Percentiles rank a stretch among this genome's conserved stretches.
Conservation (phyloP, 768 basidiomycete species). For the Myochromella boudieri region DNA sequence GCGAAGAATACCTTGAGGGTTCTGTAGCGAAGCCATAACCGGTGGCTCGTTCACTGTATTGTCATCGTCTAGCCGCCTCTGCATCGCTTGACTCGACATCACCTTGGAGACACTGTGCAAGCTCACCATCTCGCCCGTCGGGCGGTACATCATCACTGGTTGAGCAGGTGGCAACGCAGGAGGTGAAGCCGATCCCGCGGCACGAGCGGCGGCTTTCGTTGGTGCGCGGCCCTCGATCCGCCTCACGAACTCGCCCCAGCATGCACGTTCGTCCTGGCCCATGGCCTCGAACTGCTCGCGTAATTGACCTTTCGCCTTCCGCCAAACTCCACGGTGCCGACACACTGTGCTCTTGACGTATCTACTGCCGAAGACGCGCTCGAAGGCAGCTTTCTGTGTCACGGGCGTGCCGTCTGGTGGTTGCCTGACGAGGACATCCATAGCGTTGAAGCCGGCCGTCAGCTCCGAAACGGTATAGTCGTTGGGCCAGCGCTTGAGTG, state of each 20-base stretch:
- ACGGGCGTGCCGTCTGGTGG: conserved; percentile 39
- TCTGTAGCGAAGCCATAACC: conserved; percentile 30
- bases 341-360: conserved; percentile 78
- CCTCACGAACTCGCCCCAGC: conserved; percentile 71
- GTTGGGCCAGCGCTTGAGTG: conserved; percentile 74
- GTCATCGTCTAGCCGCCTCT: neutral
- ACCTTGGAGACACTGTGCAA: conserved; percentile 9
- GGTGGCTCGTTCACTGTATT: conserved; percentile 16
- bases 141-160: neutral
- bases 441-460: conserved; percentile 55
- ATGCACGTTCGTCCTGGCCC: conserved; percentile 55
- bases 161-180: conserved; percentile 1
- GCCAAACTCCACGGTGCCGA: conserved; percentile 68
- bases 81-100: conserved; percentile 12
- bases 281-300: conserved; percentile 53
- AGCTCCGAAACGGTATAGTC: conserved; percentile 72
- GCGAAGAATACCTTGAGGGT: conserved; percentile 19
- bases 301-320: conserved; percentile 48
- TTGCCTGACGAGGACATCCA: conserved; percentile 40
- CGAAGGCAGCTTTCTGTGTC: conserved; percentile 68
- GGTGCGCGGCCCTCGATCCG: conserved; percentile 53
- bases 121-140: conserved; percentile 17
- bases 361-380: conserved; percentile 66
- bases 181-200: neutral
- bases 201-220: conserved; percentile 19